Base-by-base conservation (phyloP, 371 early-diverging fungal genomes). In the Nosema muscidifuracis region DNA sequence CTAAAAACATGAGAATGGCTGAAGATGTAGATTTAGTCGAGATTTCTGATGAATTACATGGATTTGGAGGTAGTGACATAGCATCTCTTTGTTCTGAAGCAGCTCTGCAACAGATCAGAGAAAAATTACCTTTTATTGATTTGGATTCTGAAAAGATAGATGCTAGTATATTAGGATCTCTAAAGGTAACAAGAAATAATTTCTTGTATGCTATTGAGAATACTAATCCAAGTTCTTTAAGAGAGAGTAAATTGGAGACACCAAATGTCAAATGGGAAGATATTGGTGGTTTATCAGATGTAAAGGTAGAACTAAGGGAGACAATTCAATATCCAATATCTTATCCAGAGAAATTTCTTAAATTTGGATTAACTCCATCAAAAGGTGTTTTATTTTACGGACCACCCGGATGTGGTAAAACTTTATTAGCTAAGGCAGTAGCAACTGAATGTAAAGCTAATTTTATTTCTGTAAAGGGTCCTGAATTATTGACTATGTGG, bases 371-470 rank as follows among this genome's bases (percentile, higher is more conserved):
- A 94, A 88, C 88, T 68, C 98, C 99, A 4, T 91, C 93, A 60
- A 94, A 94, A 85, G 99, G 99, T 84, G 97, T 99, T 28, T 83
- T 99, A 79, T 95, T 99, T 88, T 99, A 97, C 81, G 99, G 99
- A 65, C 99, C 98, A 50, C 99, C 99, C 60, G 99, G 99, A 66
- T 95, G 96, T 82, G 99, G 99, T 87, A 99, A 99, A 85, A 99
- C 99, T 12, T 85, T 98, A 75, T 85, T 99, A 73, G 99, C 99
- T 81, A 98, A 98, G 88, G 99, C 99, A 31, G 94, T 99, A 80
- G 99, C 99, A 75, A 94, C 94, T 78, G 96, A 98, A 86, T 97
- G 98, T 85, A 94, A 97, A 82, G 97, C 98, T 81, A 99, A 98
- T 85, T 99, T 99, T 81, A 97, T 99, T 77, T 93, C 93, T 20